Evolutionary conservation across 768 basidiomycete genomes (phyloP).

Genomic region (Paxillus ammoniavirescens): DNA sequence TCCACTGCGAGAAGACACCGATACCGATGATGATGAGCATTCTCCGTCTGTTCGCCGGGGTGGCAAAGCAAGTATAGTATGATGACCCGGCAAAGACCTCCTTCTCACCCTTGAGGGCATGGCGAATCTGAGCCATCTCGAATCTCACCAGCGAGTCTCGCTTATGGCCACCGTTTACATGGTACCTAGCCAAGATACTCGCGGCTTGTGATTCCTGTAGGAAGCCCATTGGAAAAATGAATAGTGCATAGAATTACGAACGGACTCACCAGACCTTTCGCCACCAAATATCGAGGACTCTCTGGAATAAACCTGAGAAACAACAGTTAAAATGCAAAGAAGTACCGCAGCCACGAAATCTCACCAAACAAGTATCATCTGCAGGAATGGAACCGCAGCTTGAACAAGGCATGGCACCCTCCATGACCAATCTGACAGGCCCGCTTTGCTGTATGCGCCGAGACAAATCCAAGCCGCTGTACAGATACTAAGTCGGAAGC

Average conservation of each 20-base stretch:
- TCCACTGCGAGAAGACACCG: slow-evolving; percentile 75
- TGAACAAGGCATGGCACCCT: slow-evolving; percentile 65
- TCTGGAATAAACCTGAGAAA: slow-evolving; percentile 59
- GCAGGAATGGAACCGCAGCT: slow-evolving; percentile 54
- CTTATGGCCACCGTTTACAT: slow-evolving; percentile 60
- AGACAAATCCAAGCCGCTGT: slow-evolving; percentile 48
- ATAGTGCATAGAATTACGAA: not conserved
- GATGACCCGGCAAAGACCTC: slow-evolving; percentile 48
- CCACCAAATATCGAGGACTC: slow-evolving; percentile 64
- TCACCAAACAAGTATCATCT: slow-evolving; percentile 54
- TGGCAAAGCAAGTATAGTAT: slow-evolving; percentile 53
- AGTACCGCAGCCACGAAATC: slow-evolving; percentile 4
- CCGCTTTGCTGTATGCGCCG: slow-evolving; percentile 38
- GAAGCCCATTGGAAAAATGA: not conserved
- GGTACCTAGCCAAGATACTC: slow-evolving; percentile 64
- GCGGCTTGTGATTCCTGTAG: slow-evolving; percentile 56
- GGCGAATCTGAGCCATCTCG: slow-evolving; percentile 65
- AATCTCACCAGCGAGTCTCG: slow-evolving; percentile 53
- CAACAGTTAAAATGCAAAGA: not conserved
- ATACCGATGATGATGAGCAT: slow-evolving; percentile 68
- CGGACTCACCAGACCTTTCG: slow-evolving; percentile 52
- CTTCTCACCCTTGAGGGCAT: slow-evolving; percentile 63
- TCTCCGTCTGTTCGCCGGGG: slow-evolving; percentile 65
- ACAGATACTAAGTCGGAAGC: not conserved
- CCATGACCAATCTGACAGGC: slow-evolving; percentile 54